These are phyloP conservation scores for Russula dissimulans DNA, from an alignment of 768 basidiomycete species.

Conservation along the genomic window DNA sequence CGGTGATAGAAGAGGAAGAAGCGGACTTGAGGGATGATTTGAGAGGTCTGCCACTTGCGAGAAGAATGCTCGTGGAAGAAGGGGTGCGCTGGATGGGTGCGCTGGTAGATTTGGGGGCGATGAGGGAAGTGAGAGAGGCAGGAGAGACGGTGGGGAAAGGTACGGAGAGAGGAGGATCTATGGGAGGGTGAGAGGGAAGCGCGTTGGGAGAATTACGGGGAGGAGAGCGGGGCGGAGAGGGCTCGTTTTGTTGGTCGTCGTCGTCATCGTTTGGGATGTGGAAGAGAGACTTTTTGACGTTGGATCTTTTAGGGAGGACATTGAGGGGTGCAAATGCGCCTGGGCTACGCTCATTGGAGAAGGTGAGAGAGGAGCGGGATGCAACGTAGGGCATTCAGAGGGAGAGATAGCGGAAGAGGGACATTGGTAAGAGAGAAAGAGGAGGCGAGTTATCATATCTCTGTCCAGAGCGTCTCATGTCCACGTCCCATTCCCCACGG, in stretches of 20 bases:
- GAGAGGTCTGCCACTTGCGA: constrained; percentile 76
- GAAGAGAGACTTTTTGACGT: constrained; percentile 14
- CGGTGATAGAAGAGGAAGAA: constrained; percentile 40
- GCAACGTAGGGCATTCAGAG: constrained; percentile 20
- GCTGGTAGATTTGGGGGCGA: background rate
- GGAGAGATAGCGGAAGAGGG: background rate
- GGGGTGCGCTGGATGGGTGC: constrained; percentile 9
- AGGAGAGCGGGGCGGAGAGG: constrained; percentile 13
- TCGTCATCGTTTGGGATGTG: constrained; percentile 18
- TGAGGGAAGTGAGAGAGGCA: background rate
- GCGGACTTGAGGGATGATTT: constrained; percentile 74
- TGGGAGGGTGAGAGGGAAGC: background rate
- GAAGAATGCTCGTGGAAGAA: constrained; percentile 37
- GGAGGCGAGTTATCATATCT: constrained; percentile 14
- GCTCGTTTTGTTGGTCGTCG: constrained; percentile 14
- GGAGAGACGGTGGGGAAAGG: constrained; percentile 10
- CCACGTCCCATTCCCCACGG: background rate
- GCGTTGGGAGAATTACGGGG: background rate
- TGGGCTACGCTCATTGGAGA: constrained; percentile 16
- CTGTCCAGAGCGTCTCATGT: background rate
- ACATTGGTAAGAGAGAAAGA: background rate
- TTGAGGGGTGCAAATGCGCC: constrained; percentile 15
- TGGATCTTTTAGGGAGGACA: constrained; percentile 3
- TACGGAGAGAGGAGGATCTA: background rate
- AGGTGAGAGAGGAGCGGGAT: constrained; percentile 13